These are phyloP conservation scores for Ustilago xerochloae DNA, from an alignment of 1,284 basidiomycete species.

Conservation along the genomic window DNA sequence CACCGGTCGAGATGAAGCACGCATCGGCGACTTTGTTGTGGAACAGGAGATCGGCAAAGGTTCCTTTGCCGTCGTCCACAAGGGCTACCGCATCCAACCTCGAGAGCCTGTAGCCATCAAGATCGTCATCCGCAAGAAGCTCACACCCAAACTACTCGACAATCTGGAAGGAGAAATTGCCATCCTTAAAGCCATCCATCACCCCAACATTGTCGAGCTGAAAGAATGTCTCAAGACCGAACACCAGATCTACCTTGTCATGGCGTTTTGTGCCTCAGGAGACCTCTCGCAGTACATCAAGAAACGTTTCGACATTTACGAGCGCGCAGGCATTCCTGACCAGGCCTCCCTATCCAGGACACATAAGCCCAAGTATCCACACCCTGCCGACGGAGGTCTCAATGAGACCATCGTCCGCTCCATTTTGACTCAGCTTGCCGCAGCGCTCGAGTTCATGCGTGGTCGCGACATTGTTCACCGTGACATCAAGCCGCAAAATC, in stretches of 20 bases:
- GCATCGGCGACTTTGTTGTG: conserved; percentile 71
- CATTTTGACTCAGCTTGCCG: conserved; percentile 93
- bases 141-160: conserved; percentile 92
- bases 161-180: conserved; percentile 97
- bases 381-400: conserved; percentile 88
- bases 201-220: conserved; percentile 91
- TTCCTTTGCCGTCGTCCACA: conserved; percentile 95
- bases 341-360: conserved; percentile 18
- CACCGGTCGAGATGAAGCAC: conserved; percentile 39
- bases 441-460: conserved; percentile 91
- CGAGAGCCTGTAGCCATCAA: conserved; percentile 83
- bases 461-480: conserved; percentile 91
- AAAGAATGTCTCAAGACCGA: conserved; percentile 93
- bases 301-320: conserved; percentile 54
- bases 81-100: conserved; percentile 74
- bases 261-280: conserved; percentile 95
- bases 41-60: conserved; percentile 76
- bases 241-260: conserved; percentile 94
- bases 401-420: conserved; percentile 90
- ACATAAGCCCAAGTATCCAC: conserved; percentile 77
- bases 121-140: conserved; percentile 87
- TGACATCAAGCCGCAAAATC: conserved; percentile 97
- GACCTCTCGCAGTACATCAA: conserved; percentile 95
- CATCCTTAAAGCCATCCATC: conserved; percentile 91
- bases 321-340: conserved; percentile 27